Conservation (phyloP, 768 basidiomycete genomes). For the Trametes sanguinea region DNA sequence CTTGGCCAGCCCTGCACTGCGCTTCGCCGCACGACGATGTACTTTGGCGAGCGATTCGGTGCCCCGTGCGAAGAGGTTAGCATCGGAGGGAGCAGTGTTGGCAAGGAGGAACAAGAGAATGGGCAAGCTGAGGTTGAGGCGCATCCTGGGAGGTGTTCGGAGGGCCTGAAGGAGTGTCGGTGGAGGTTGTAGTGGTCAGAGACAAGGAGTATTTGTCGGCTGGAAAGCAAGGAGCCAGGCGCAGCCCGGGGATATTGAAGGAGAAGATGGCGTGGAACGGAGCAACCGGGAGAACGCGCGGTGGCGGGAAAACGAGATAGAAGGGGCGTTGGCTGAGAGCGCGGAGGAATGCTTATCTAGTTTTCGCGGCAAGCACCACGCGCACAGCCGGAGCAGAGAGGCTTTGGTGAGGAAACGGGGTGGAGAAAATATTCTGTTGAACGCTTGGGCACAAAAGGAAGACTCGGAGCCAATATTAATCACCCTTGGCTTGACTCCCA, state of each 20-base stretch:
- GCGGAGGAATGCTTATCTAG: slow-evolving; percentile 10
- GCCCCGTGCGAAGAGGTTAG: slow-evolving; percentile 28
- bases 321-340: not conserved
- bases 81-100: slow-evolving; percentile 32
- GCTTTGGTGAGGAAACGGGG: slow-evolving; percentile 18
- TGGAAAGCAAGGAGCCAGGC: slow-evolving; percentile 5
- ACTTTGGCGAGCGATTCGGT: slow-evolving; percentile 45
- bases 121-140: slow-evolving; percentile 24
- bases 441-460: slow-evolving; percentile 21
- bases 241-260: slow-evolving; percentile 17
- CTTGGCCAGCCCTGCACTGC: slow-evolving; percentile 62
- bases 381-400: slow-evolving; percentile 1
- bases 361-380: not conserved
- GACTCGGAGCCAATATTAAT: slow-evolving; percentile 6
- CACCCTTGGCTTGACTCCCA: slow-evolving; percentile 1
- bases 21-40: slow-evolving; percentile 60
- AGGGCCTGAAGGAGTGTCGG: not conserved
- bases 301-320: slow-evolving; percentile 4
- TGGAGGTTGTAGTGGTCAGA: slow-evolving; percentile 6
- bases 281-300: slow-evolving; percentile 7
- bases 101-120: slow-evolving; percentile 37
- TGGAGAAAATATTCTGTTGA: slow-evolving; percentile 2
- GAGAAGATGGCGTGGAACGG: slow-evolving; percentile 16
- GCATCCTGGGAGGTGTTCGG: slow-evolving; percentile 14
- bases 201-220: not conserved